A percentile compares a stretch with the other conserved stretches of the same genome.
phyloP scores from a whole-genome alignment of 805 yeast genomes.

The Peterozyma toletana region DNA sequence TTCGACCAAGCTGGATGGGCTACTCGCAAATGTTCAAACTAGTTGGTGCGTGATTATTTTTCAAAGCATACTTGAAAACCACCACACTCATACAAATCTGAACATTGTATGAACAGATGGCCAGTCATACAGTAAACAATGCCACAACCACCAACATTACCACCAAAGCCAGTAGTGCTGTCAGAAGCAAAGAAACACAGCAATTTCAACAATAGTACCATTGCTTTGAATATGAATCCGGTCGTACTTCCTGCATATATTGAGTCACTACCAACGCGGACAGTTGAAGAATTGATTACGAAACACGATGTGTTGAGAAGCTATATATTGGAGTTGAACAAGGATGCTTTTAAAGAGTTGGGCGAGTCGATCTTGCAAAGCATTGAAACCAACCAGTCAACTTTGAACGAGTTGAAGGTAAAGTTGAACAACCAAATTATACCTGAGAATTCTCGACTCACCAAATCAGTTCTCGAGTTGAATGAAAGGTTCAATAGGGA shows the following conservation, averaged over 20 bases:
- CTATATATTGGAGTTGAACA: background rate
- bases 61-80: no score
- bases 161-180: no score
- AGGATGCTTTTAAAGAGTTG: background rate
- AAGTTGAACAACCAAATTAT: background rate
- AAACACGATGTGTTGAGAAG: conserved; percentile 1
- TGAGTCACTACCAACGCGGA: conserved; percentile 1
- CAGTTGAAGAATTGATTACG: background rate
- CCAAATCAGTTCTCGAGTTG: background rate
- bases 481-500: background rate
- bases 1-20: no score
- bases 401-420: background rate
- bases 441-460: background rate
- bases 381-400: conserved; percentile 1
- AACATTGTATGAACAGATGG: no score
- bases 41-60: no score
- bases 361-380: background rate
- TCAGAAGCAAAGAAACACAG: no score
- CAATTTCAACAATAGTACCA: no score
- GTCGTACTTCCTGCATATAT: background rate
- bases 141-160: no score
- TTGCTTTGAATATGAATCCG: background rate
- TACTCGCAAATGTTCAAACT: no score
- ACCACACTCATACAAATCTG: no score
- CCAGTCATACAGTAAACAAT: no score